Percentiles rank a stretch among this genome's conserved stretches.
Evolutionary conservation across 2,329 filamentous ascomycete species (phyloP).

Genomic region (Metarhizium rileyi): DNA sequence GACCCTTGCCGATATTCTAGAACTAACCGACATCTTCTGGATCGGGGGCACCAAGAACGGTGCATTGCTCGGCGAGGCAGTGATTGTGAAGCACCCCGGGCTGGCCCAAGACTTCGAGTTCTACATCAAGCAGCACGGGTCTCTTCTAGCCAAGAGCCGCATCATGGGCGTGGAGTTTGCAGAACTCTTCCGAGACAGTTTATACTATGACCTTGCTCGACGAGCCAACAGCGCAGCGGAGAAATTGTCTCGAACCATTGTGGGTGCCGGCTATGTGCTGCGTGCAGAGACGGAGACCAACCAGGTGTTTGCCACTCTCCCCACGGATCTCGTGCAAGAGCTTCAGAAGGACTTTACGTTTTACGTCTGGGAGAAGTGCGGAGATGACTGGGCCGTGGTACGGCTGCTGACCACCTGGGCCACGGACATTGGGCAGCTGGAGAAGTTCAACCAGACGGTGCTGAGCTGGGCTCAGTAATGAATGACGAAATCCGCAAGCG

Average conservation of each 20-base stretch:
- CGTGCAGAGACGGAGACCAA: constrained; percentile 39
- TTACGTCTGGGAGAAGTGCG: constrained; percentile 36
- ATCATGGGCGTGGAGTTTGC: constrained; percentile 40
- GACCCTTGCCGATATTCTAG: constrained; percentile 32
- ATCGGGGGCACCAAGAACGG: constrained; percentile 44
- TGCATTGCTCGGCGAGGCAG: constrained; percentile 38
- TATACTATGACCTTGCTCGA: constrained; percentile 36
- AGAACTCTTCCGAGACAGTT: constrained; percentile 33
- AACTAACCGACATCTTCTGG: constrained; percentile 43
- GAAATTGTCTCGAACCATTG: constrained; percentile 32
- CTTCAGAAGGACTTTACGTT: constrained; percentile 35
- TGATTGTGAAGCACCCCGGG: constrained; percentile 32
- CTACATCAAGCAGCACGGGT: constrained; percentile 41
- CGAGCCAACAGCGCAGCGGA: constrained; percentile 35
- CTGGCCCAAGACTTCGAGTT: constrained; percentile 38
- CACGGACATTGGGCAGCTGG: constrained; percentile 32
- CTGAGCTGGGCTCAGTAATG: constrained; percentile 12
- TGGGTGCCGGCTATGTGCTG: constrained; percentile 29
- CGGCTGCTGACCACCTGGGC: constrained; percentile 42
- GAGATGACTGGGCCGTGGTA: constrained; percentile 29
- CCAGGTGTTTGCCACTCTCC: constrained; percentile 39
- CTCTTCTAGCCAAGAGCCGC: constrained; percentile 38
- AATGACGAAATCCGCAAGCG: neutral
- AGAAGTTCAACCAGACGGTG: constrained; percentile 23
- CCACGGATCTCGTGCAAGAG: constrained; percentile 24